These are phyloP conservation scores for Aspergillus cejpii DNA, from an alignment of 2,329 filamentous ascomycete species.

Conservation along the genomic window DNA sequence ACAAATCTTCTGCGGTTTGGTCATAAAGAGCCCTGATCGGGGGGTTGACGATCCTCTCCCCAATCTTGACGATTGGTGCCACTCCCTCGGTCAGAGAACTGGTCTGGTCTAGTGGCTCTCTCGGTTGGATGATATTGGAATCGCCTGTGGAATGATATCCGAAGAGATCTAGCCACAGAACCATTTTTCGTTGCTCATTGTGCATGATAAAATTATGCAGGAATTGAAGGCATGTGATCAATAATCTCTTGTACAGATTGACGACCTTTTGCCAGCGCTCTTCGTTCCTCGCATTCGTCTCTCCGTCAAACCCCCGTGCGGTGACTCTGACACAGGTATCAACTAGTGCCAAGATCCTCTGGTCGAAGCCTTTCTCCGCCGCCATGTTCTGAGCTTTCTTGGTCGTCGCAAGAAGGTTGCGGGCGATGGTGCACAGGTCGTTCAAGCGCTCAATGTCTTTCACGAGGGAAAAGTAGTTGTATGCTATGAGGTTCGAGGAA, in stretches of 20 bases:
- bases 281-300: constrained; percentile 55
- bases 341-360: constrained; percentile 55
- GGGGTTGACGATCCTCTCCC: constrained; percentile 39
- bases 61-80: constrained; percentile 39
- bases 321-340: constrained; percentile 60
- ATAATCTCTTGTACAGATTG: constrained; percentile 58
- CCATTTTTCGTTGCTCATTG: constrained; percentile 59
- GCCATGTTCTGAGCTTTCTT: constrained; percentile 58
- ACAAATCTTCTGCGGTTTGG: constrained; percentile 40
- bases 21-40: constrained; percentile 39
- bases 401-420: constrained; percentile 57
- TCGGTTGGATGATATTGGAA: constrained; percentile 41
- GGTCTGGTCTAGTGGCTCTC: constrained; percentile 37
- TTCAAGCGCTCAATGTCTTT: constrained; percentile 59
- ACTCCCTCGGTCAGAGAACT: constrained; percentile 33
- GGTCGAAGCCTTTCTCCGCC: constrained; percentile 54
- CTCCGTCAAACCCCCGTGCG: constrained; percentile 58
- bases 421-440: constrained; percentile 55
- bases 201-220: constrained; percentile 60
- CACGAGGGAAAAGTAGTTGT: constrained; percentile 52
- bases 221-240: constrained; percentile 61
- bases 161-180: constrained; percentile 60
- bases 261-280: constrained; percentile 61
- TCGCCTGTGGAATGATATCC: constrained; percentile 49
- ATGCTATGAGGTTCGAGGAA: constrained; percentile 56